These are phyloP conservation scores for Haplosporangium gracile DNA, from an alignment of 192 early-diverging fungal genomes.

Conservation along the genomic window DNA sequence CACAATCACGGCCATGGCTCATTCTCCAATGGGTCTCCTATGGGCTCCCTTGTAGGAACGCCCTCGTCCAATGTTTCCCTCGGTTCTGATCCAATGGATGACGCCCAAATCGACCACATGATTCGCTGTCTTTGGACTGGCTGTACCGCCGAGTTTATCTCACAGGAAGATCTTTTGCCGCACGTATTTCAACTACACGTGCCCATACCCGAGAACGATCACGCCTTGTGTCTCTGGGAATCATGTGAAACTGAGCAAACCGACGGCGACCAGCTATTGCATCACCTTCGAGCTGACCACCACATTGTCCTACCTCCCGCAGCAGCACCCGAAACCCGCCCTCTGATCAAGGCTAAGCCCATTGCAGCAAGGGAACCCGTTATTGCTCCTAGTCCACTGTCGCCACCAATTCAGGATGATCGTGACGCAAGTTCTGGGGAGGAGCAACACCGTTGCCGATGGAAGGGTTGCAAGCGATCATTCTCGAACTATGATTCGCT, in stretches of 20 bases:
- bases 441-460: conserved; percentile 78
- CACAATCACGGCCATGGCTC: background rate
- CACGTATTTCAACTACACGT: conserved; percentile 66
- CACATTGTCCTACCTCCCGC: conserved; percentile 32
- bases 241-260: conserved; percentile 65
- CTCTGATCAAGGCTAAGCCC: conserved; percentile 1
- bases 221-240: conserved; percentile 71
- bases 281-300: conserved; percentile 74
- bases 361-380: background rate
- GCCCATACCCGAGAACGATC: conserved; percentile 39
- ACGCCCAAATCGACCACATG: conserved; percentile 49
- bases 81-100: conserved; percentile 22
- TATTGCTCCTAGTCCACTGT: conserved; percentile 2
- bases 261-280: conserved; percentile 68
- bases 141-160: conserved; percentile 63
- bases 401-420: conserved; percentile 1
- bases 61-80: conserved; percentile 24
- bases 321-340: conserved; percentile 26
- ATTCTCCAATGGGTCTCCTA: conserved; percentile 1
- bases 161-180: conserved; percentile 64
- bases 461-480: conserved; percentile 72
- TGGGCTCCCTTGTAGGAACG: conserved; percentile 7
- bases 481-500: conserved; percentile 74
- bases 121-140: conserved; percentile 64
- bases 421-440: background rate